Conservation (phyloP, 306 rosid species). For the Fagus sylvatica region DNA sequence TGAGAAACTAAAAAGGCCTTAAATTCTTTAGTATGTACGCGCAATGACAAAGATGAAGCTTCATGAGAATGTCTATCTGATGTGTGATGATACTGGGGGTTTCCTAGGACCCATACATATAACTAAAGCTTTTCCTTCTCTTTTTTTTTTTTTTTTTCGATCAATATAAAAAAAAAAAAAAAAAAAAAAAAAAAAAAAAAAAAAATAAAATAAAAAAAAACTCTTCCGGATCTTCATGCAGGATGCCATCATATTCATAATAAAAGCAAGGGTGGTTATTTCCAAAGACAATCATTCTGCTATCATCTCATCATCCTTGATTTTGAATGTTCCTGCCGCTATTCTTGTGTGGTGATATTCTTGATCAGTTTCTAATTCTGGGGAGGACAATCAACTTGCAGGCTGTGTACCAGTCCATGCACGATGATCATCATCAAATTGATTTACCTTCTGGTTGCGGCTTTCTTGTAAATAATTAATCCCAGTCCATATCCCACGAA, state of each 20-base stretch:
- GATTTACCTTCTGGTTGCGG: constrained; percentile 33
- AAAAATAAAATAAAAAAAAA: neutral
- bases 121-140: neutral
- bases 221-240: constrained; percentile 3
- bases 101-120: neutral
- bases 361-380: neutral
- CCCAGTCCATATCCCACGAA: constrained; percentile 78
- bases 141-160: neutral
- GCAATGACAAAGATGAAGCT: neutral
- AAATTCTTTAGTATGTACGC: neutral
- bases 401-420: constrained; percentile 66
- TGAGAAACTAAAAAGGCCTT: neutral
- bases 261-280: neutral
- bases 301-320: neutral
- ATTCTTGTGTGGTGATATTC: neutral
- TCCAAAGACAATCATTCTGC: neutral
- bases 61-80: neutral
- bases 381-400: constrained; percentile 31
- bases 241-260: neutral
- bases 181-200: neutral
- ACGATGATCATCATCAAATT: constrained; percentile 41
- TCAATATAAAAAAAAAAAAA: neutral
- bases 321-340: neutral
- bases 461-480: constrained; percentile 54
- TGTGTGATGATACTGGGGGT: neutral